Conservation (phyloP, 345 rosid genomes). For the Carallia brachiata region DNA sequence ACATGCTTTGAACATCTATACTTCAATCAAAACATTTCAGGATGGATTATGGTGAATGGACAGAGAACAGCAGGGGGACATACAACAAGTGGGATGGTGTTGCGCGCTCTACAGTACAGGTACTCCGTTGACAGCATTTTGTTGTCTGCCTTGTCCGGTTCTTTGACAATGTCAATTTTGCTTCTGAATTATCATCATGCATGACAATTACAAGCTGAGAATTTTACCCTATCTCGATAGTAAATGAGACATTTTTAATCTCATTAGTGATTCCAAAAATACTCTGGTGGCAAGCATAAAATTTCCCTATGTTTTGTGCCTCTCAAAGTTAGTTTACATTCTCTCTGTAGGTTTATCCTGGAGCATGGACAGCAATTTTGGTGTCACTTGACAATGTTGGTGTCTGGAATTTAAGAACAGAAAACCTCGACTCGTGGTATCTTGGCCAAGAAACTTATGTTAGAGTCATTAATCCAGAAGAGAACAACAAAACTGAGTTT, state of each 20-base stretch:
- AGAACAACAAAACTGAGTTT: slow-evolving; percentile 83
- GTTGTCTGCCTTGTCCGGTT: not conserved
- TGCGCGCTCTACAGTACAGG: slow-evolving; percentile 89
- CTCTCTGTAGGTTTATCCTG: slow-evolving; percentile 76
- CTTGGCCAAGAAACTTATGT: slow-evolving; percentile 97
- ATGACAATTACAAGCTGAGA: too few relatives aligned
- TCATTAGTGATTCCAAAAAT: too few relatives aligned
- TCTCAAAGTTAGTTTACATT: too few relatives aligned
- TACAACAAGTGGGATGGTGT: slow-evolving; percentile 99
- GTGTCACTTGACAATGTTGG: slow-evolving; percentile 95
- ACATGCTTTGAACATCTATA: slow-evolving; percentile 1
- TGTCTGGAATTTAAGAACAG: slow-evolving; percentile 89
- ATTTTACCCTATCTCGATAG: too few relatives aligned
- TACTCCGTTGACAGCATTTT: slow-evolving; percentile 19
- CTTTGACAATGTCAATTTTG: too few relatives aligned
- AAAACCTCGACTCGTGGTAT: slow-evolving; percentile 97
- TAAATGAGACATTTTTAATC: too few relatives aligned
- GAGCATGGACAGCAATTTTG: slow-evolving; percentile 91
- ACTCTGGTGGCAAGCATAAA: too few relatives aligned
- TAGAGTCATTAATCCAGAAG: slow-evolving; percentile 86
- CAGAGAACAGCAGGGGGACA: slow-evolving; percentile 93
- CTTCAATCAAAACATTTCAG: slow-evolving; percentile 37
- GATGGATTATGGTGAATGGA: slow-evolving; percentile 99
- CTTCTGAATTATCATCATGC: too few relatives aligned
- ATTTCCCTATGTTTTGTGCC: too few relatives aligned